Evolutionary conservation across 225 moss, liverwort and hornwort species (phyloP).

Genomic region (Ulota crispa): DNA sequence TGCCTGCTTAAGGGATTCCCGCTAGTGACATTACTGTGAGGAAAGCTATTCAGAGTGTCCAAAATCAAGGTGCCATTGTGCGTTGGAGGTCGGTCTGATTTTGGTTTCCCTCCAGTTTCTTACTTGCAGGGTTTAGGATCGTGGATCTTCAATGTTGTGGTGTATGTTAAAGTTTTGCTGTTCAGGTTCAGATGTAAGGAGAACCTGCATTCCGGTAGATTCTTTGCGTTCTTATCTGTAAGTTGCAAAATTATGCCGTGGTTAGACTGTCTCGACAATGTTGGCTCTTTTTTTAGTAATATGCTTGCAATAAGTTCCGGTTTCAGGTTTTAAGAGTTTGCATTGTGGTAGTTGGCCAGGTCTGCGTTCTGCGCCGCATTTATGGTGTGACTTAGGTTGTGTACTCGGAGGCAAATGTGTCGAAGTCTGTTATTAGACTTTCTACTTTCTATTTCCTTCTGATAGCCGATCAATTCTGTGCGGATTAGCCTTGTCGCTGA

Average conservation of each 20-base stretch:
- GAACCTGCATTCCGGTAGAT: background rate
- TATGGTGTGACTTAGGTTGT: background rate
- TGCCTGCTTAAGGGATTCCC: background rate
- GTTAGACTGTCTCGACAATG: background rate
- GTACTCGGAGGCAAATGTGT: background rate
- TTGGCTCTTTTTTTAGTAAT: background rate
- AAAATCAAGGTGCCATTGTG: background rate
- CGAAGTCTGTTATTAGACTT: background rate
- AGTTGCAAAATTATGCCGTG: background rate
- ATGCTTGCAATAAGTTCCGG: background rate
- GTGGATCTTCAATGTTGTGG: background rate
- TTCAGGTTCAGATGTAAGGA: background rate
- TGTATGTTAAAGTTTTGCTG: background rate
- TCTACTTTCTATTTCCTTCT: background rate
- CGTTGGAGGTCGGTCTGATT: background rate
- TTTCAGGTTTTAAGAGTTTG: background rate
- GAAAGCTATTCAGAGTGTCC: background rate
- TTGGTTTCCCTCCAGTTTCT: background rate
- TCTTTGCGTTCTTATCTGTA: background rate
- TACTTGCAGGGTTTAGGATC: conserved; percentile 17
- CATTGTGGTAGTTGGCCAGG: background rate
- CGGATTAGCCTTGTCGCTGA: background rate
- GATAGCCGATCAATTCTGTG: background rate
- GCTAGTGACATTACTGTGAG: too few species aligned
- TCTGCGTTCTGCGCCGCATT: background rate